Conservation (phyloP, 2,329 filamentous ascomycete species). For the Aspergillus proliferans region DNA sequence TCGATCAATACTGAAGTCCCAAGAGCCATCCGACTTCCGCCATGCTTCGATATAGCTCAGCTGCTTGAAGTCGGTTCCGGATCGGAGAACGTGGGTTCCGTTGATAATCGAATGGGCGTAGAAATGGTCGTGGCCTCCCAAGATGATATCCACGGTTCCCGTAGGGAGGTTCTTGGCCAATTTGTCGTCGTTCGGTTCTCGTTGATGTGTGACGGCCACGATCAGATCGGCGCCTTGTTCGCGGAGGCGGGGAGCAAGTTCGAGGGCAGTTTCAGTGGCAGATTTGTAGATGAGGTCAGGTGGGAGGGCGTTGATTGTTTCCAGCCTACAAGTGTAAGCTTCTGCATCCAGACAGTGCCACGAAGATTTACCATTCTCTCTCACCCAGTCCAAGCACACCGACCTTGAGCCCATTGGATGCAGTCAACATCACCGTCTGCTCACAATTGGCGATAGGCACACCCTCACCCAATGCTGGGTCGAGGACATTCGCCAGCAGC, state of each 20-base stretch:
- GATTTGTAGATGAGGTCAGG: constrained; percentile 77
- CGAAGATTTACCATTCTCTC: constrained; percentile 60
- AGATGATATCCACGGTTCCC: constrained; percentile 73
- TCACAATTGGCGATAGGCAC: constrained; percentile 70
- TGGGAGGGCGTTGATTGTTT: constrained; percentile 79
- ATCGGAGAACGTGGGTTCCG: constrained; percentile 75
- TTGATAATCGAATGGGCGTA: constrained; percentile 74
- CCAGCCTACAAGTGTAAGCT: constrained; percentile 47
- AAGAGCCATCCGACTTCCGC: constrained; percentile 49
- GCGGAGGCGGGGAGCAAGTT: constrained; percentile 66
- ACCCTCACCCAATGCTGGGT: constrained; percentile 69
- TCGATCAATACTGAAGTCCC: constrained; percentile 73
- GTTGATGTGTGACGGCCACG: constrained; percentile 75
- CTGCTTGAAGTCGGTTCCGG: constrained; percentile 87
- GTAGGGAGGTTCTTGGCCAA: constrained; percentile 64
- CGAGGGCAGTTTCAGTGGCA: constrained; percentile 66
- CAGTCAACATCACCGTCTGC: constrained; percentile 68
- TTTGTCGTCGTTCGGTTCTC: constrained; percentile 85
- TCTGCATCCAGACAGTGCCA: neutral
- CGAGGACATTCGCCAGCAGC: constrained; percentile 81
- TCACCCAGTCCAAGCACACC: constrained; percentile 82
- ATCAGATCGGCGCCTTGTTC: constrained; percentile 75
- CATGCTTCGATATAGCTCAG: constrained; percentile 79
- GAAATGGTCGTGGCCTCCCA: constrained; percentile 87
- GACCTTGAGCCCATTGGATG: constrained; percentile 78